Base-by-base conservation (phyloP, 257 asterid species). In the Cordia subcordata region DNA sequence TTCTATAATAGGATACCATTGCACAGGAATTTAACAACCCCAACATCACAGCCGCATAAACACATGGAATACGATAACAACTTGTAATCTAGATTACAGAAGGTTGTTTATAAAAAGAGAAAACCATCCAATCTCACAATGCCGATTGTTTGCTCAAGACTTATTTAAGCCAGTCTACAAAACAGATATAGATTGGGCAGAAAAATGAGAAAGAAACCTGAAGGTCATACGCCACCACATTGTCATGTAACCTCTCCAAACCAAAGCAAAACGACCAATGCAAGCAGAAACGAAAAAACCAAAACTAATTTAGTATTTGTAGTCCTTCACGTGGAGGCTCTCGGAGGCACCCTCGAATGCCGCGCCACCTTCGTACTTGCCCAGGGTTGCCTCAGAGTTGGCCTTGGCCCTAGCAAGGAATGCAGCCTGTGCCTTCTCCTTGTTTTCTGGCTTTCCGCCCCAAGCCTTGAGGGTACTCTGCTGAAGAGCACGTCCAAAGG, bases 401-500 rank as follows among this genome's bases (percentile, higher is more conserved):
- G 86, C 96, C 82, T 90, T 90, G 82, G 84, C 75, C 86, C 97
- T 77, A 10, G 82, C 27, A 1, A 86, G 79, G 65, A 90, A 73
- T 3, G 81, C 92, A 49, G 84, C 88, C 74, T 85, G 97, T 0
- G 98, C 98, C 81, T 83, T 91, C 5, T 35, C 40, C 0, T 81
- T 18, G 23, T 91, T 90, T 53, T 90, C 93, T 23, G 75, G 87
- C 68, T 90, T 90, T 45, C 97, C 97, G 1, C 84, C 40, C 98
- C 98, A 91, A 5, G 96, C 83, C 82, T 91, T 91, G 54, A 91
- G 89, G 63, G 98, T 91, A 62, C 96, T 88, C 75, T 82, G 89
- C 84, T 91, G 98, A 33, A 91, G 79, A 10, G 98, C 98, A 32
- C 98, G 92, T 8, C 98, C 98, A 5, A 87, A 91, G 3, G 98